These are phyloP conservation scores for Asterella californica DNA, from an alignment of 225 moss, liverwort and hornwort species.

Conservation along the genomic window DNA sequence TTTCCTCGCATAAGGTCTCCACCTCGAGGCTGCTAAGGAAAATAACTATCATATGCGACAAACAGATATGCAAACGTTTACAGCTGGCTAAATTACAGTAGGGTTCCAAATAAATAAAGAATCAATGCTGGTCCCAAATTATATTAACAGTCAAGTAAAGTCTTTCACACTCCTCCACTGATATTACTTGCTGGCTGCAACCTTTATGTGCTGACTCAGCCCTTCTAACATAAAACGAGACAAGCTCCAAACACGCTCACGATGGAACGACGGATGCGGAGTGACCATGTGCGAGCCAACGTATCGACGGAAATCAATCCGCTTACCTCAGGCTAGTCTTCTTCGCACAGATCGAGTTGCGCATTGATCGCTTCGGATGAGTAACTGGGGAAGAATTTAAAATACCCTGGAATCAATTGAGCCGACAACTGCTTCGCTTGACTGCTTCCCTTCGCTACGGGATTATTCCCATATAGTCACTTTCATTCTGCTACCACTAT, in stretches of 20 bases:
- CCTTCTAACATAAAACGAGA: no score
- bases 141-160: no score
- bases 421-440: constrained; percentile 94
- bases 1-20: no score
- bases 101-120: no score
- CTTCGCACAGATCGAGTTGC: constrained; percentile 97
- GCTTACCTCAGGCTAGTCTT: constrained; percentile 95
- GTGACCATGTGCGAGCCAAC: not conserved
- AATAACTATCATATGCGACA: no score
- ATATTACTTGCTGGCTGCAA: no score
- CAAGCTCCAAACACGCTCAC: not conserved
- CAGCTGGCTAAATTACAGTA: no score
- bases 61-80: no score
- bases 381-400: constrained; percentile 78
- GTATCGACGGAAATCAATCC: not conserved
- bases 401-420: constrained; percentile 91
- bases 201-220: no score
- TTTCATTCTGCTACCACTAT: constrained; percentile 95
- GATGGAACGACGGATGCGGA: not conserved
- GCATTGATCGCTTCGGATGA: constrained; percentile 94
- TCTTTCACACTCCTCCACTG: no score
- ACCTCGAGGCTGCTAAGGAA: no score
- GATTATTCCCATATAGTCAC: constrained; percentile 94
- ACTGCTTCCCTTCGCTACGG: constrained; percentile 84
- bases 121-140: no score